Base-by-base conservation (phyloP, 768 basidiomycete species). In the Leccinellum albellum region DNA sequence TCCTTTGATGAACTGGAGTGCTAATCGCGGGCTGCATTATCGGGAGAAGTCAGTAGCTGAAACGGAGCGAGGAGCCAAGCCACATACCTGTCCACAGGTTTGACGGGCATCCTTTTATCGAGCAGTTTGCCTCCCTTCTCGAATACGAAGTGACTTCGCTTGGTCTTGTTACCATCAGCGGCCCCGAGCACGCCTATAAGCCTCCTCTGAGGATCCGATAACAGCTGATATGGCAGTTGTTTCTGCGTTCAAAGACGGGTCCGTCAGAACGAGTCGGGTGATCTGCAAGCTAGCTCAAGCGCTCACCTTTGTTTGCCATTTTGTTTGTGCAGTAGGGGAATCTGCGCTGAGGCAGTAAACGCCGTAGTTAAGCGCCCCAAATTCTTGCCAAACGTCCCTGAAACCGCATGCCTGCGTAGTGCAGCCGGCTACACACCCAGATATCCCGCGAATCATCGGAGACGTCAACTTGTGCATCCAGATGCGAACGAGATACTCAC, bases 71-170 rank as follows among this genome's bases (percentile, higher is more conserved):
- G 4, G 28, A 9, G 15, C 20, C 3, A 49, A n/a, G n/a, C n/a
- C 62, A 2, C 0, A 26, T 26, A 88, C 91, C 92, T 96, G 55
- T 95, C 91, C 0, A 70, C 86, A 2, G 94, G 91, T 66, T 93
- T 89, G 50, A 96, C 94, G 1, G 92, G 91, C 15, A 91, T 75
- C 67, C 85, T 86, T 75, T 85, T 91, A 15, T 95, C 88, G 4
- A 96, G 73, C 44, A 98, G 78, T 71, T 91, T 91, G 1, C 94
- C 95, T 6, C 92, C 94, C 71, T 91, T 89, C 63, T 85, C 90
- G 64, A 98, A 96, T 63, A 98, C 83, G 72, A 96, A 97, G 72
- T 96, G 94, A 61, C 91, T 94, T 14, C 95, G 84, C 75, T 91
- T 91, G 52, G 91, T 92, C 76, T 84, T 90, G 33, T 87, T 89